Base-by-base conservation (phyloP, 177 flowering plant species). In the Telopea speciosissima region DNA sequence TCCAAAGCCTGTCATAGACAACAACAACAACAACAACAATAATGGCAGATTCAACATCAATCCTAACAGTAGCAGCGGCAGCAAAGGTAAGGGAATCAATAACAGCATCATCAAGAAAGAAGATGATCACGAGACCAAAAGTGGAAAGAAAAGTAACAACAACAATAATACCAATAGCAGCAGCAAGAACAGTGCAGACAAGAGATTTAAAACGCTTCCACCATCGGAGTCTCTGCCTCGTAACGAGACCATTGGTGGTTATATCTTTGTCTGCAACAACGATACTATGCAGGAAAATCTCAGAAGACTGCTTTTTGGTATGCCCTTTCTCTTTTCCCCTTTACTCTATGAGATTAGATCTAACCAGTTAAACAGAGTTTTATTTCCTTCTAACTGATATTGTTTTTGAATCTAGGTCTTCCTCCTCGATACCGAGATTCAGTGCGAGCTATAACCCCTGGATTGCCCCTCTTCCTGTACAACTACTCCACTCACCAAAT, bases 231-330 rank as follows among this genome's bases (percentile, higher is more conserved):
- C 97, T 68, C 76, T 95, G 65, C 96, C 99, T 0, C 83, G 93
- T 63, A 80, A 87, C 67, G 97, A 95, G 77, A 79, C 86, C 1
- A 75, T 95, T 75, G 99, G 99, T 44, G 99, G 99, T 3, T 95
- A 95, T 72, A 95, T 95, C 67, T 95, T 95, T 68, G 97, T 95
- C 70, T 95, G 99, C 84, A 95, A 92, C 83, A 95, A 95, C 68
- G 97, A 95, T 69, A 95, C 99, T 73, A 95, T 95, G 99, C 80
- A 83, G 28, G 99, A 95, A 79, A 92, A 95, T 72, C 88, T 92
- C 82, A 84, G 83, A 68, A 85, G 97, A 67, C 85, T 91, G 78
- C 94, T 95, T 25, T 95, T 92, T 81, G 97, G 98, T 94, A 88
- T 63, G 85, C 69, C 25, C 22, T 65, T 21, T 66, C 54, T 71